phyloP scores from a whole-genome alignment of 208 protist genomes.

The Leishmania tarentolae region DNA sequence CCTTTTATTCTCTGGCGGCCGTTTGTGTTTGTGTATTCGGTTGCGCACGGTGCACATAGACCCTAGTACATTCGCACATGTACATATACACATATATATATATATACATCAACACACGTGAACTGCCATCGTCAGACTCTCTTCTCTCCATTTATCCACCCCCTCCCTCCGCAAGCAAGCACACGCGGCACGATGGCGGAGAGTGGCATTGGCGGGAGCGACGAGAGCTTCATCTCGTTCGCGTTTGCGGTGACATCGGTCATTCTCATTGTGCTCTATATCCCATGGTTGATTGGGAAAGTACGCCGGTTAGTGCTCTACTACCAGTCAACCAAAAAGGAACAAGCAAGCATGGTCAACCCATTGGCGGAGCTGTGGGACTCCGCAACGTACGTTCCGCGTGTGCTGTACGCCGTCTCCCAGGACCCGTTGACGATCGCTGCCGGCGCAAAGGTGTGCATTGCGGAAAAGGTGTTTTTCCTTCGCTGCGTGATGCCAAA shows the following conservation, averaged over 20 bases:
- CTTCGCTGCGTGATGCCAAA: conserved; percentile 81
- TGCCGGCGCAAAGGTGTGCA: conserved; percentile 71
- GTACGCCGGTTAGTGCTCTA: conserved; percentile 59
- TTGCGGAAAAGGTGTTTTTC: conserved; percentile 78
- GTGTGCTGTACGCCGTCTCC: conserved; percentile 37
- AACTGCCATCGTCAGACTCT: too few species aligned
- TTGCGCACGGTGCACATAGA: neutral
- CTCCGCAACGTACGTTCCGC: conserved; percentile 69
- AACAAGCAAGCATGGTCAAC: conserved; percentile 41
- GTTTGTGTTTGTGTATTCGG: neutral
- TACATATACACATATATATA: neutral
- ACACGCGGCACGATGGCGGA: conserved; percentile 28
- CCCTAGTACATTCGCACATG: neutral
- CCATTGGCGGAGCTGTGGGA: conserved; percentile 67
- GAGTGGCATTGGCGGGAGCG: conserved; percentile 72
- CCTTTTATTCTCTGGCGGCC: neutral
- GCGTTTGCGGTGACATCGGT: conserved; percentile 87
- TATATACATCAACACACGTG: neutral
- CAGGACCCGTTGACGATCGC: conserved; percentile 56
- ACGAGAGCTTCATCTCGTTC: conserved; percentile 91
- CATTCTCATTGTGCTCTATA: conserved; percentile 84
- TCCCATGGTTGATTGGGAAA: conserved; percentile 81
- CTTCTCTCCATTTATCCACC: neutral
- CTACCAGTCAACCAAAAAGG: conserved; percentile 62
- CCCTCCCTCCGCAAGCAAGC: neutral